Conservation (phyloP, 2,329 filamentous ascomycete genomes). For the Fusarium sp. region DNA sequence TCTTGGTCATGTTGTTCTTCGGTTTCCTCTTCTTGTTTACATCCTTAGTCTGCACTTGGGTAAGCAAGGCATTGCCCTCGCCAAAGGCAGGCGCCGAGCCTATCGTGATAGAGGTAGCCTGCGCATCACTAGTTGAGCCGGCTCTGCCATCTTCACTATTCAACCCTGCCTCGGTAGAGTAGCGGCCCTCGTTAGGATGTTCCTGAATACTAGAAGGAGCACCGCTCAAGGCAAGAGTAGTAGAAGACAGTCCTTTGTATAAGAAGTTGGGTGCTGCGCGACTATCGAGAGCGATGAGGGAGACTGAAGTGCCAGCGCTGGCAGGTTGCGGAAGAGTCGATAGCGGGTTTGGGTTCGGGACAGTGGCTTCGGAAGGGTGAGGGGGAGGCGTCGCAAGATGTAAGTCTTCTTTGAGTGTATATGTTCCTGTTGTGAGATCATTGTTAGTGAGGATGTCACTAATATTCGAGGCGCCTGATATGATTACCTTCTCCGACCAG, state of each 20-base stretch:
- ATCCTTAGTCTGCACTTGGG: constrained; percentile 72
- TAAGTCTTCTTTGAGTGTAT: constrained; percentile 89
- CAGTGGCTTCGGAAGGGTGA: constrained; percentile 91
- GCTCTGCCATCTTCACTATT: constrained; percentile 67
- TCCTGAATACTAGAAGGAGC: constrained; percentile 67
- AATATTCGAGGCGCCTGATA: background rate
- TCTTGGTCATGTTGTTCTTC: constrained; percentile 98
- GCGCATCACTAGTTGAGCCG: constrained; percentile 64
- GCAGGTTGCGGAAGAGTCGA: constrained; percentile 87
- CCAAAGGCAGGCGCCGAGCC: constrained; percentile 78
- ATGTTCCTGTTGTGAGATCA: constrained; percentile 72
- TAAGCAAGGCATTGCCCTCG: constrained; percentile 82
- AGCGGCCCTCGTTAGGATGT: constrained; percentile 68
- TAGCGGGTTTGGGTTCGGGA: constrained; percentile 89
- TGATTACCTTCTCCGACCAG: constrained; percentile 86
- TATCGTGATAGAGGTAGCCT: constrained; percentile 53
- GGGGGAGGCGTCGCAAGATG: constrained; percentile 93
- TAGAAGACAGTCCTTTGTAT: constrained; percentile 65
- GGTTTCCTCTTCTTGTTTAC: constrained; percentile 87
- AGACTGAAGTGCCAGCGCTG: constrained; percentile 84
- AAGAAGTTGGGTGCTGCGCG: constrained; percentile 64
- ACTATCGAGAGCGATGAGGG: constrained; percentile 77
- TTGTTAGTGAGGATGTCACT: constrained; percentile 21
- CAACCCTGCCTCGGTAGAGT: constrained; percentile 68
- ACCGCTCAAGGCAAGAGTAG: constrained; percentile 59